Evolutionary conservation across 2,329 filamentous ascomycete species (phyloP), one percentile per base, ranked within the genome.

Genomic region (Endothia cerciana): DNA sequence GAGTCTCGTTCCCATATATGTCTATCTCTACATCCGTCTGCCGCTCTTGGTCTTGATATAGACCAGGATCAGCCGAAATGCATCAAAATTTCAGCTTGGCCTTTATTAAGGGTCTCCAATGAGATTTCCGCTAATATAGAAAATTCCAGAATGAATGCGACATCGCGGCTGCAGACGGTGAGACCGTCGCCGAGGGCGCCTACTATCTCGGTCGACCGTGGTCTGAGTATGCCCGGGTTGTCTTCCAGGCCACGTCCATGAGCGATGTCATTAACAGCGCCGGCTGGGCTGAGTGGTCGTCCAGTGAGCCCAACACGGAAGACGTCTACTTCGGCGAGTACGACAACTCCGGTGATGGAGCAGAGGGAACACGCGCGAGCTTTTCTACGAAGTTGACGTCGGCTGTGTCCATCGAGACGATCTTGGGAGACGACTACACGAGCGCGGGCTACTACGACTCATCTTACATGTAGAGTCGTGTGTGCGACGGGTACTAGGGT

Each of bases 311-410:
- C n/a, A 79, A 81, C 43, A 87, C 84, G 1, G 79, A 77, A 41
- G 76, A 85, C 53, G 83, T 89, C 1, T 74, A 78, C 33, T 89
- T 85, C 68, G 84, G 76, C 11, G 88, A 90, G 78, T 89, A 84
- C 71, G 75, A 70, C 25, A 90, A 90, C 74, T 81, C 80, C 1
- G 88, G 88, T 1, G 73, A 77, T 40, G 88, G 88, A 2, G 79
- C 87, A 2, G 74, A 76, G 22, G 86, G 86, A 0, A 80, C 78
- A 0, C 78, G 87, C 60, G 86, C 84, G 11, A 78, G 75, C 45
- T 81, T 79, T 64, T 69, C 77, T 8, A 76, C 70, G 59, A 77
- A 74, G 68, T 72, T 83, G 22, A 69, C 67, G 30, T 65, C 73
- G 0, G 64, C 80, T 0, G 76, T 82, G 0, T 68, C 73, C 4